phyloP scores from a whole-genome alignment of 2,329 filamentous ascomycete genomes.

The Trichoderma sp. region DNA sequence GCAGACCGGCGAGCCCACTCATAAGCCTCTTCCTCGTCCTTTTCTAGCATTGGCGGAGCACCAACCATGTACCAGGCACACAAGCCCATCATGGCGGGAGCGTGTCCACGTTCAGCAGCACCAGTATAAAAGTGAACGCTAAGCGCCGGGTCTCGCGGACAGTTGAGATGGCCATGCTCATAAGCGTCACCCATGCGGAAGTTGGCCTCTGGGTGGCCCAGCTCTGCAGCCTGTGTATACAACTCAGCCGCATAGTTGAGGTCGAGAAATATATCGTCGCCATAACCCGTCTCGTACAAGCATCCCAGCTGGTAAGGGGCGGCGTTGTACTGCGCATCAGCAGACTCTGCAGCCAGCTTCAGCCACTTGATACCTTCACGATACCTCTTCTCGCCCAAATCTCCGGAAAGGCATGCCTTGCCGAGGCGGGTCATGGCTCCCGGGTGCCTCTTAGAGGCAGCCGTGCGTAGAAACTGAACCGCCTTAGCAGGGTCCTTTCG shows the following conservation, averaged over 20 bases:
- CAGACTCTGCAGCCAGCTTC: slow-evolving; percentile 85
- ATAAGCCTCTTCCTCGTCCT: slow-evolving; percentile 93
- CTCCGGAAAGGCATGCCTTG: slow-evolving; percentile 83
- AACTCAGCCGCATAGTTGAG: slow-evolving; percentile 87
- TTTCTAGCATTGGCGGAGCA: slow-evolving; percentile 85
- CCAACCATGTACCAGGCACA: slow-evolving; percentile 99
- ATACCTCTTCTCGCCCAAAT: slow-evolving; percentile 83
- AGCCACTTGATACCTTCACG: slow-evolving; percentile 95
- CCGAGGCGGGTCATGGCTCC: slow-evolving; percentile 92
- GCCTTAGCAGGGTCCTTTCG: slow-evolving; percentile 87
- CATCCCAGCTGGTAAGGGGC: slow-evolving; percentile 88
- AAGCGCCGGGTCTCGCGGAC: slow-evolving; percentile 84
- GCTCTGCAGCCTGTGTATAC: slow-evolving; percentile 88
- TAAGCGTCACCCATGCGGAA: slow-evolving; percentile 94
- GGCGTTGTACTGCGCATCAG: slow-evolving; percentile 87
- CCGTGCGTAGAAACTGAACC: slow-evolving; percentile 86
- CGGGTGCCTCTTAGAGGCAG: slow-evolving; percentile 90
- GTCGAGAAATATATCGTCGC: slow-evolving; percentile 90
- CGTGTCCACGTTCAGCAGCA: slow-evolving; percentile 79
- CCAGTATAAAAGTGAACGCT: slow-evolving; percentile 97
- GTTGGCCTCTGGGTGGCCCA: slow-evolving; percentile 83
- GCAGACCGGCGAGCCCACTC: slow-evolving; percentile 92
- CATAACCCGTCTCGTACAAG: slow-evolving; percentile 89
- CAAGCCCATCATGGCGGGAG: slow-evolving; percentile 93
- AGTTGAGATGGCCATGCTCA: slow-evolving; percentile 84